These are phyloP conservation scores for Alopecurus myosuroides DNA, from an alignment of 176 grass and related monocot species.

Conservation along the genomic window DNA sequence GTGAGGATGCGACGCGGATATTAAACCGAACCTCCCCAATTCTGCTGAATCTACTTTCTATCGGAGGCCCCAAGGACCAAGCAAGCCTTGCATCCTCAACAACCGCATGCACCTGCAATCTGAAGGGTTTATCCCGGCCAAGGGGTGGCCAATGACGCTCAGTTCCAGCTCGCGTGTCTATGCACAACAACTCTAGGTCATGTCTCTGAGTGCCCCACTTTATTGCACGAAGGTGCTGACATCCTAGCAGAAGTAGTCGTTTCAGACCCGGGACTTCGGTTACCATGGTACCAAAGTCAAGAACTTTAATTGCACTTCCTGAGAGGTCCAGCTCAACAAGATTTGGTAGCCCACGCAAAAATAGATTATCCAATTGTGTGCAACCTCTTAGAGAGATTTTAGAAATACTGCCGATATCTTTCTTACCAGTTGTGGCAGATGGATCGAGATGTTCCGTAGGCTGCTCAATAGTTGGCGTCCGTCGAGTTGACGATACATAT, in stretches of 20 bases:
- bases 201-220: background rate
- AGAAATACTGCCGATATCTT: background rate
- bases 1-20: background rate
- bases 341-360: background rate
- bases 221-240: background rate
- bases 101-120: background rate
- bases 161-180: background rate
- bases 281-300: background rate
- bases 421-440: background rate
- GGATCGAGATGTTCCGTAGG: background rate
- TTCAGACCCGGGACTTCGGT: background rate
- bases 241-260: background rate
- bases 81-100: background rate
- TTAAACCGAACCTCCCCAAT: background rate
- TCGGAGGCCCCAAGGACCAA: background rate
- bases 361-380: background rate
- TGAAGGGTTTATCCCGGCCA: background rate
- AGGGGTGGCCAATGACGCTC: background rate
- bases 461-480: background rate
- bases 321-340: slow-evolving; percentile 1
- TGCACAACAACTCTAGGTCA: background rate
- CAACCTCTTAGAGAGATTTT: background rate
- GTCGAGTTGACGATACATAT: background rate
- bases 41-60: background rate
- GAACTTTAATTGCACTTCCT: background rate